These are phyloP conservation scores for Penicillium macrosclerotiorum DNA, from an alignment of 495 filamentous ascomycete genomes.

Conservation along the genomic window DNA sequence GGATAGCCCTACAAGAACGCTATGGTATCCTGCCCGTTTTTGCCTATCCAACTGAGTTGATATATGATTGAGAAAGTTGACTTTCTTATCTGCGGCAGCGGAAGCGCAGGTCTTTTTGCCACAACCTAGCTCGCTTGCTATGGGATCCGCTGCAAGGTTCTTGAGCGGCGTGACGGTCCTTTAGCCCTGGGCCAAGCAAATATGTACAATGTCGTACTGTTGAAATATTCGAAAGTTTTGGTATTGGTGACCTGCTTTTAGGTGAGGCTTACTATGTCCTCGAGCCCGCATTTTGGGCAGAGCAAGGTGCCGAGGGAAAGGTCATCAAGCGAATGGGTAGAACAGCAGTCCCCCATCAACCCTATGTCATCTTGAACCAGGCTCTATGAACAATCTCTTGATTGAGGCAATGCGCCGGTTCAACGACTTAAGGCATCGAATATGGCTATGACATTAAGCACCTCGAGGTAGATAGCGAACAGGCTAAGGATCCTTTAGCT, in stretches of 20 bases:
- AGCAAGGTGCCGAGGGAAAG: conserved; percentile 33
- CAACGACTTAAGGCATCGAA: conserved; percentile 52
- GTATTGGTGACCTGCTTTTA: conserved; percentile 67
- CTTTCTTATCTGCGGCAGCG: conserved; percentile 65
- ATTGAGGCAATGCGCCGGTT: conserved; percentile 48
- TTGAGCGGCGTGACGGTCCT: conserved; percentile 60
- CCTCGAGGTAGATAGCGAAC: conserved; percentile 50
- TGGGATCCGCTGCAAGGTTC: conserved; percentile 58
- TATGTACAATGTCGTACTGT: conserved; percentile 75
- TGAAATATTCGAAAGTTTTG: conserved; percentile 79
- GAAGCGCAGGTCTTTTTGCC: conserved; percentile 68
- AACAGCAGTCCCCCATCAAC: conserved; percentile 64
- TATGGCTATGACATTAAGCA: conserved; percentile 58
- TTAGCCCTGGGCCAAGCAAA: conserved; percentile 72
- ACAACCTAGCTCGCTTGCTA: conserved; percentile 64
- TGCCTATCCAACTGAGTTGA: too few species aligned
- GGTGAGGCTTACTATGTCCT: conserved; percentile 68
- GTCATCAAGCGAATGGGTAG: conserved; percentile 52
- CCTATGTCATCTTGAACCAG: conserved; percentile 77
- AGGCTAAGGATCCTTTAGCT: conserved; percentile 37
- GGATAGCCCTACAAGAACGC: too few species aligned
- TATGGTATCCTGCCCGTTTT: too few species aligned
- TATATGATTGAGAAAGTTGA: conserved; percentile 38
- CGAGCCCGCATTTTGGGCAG: conserved; percentile 65
- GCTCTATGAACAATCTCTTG: conserved; percentile 64